Percentiles rank a stretch among this genome's conserved stretches.
These are phyloP conservation scores for Cytospora mali DNA, from an alignment of 2,329 filamentous ascomycete genomes.

Conservation along the genomic window DNA sequence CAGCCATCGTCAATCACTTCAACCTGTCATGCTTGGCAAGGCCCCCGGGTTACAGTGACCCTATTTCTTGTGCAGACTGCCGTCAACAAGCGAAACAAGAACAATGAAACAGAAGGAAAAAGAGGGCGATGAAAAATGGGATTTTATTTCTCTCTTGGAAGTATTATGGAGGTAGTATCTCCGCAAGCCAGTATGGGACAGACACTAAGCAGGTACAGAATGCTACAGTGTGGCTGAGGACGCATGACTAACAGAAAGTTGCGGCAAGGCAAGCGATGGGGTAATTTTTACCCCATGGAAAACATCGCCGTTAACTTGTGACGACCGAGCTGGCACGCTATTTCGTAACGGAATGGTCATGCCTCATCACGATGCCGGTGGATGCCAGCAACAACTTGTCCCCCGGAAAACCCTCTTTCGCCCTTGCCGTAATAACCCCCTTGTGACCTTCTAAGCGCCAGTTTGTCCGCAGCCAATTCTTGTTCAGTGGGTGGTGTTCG, in stretches of 20 bases:
- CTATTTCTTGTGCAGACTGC: constrained; percentile 7
- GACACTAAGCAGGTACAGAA: neutral
- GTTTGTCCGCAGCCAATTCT: neutral
- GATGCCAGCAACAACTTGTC: neutral
- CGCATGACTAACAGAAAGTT: constrained; percentile 28
- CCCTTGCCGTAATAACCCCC: constrained; percentile 31
- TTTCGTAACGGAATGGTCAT: constrained; percentile 35
- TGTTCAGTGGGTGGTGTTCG: neutral
- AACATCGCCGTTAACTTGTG: constrained; percentile 30
- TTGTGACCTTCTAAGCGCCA: constrained; percentile 16
- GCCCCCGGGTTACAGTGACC: constrained; percentile 25
- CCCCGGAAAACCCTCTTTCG: constrained; percentile 14
- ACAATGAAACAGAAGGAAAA: neutral
- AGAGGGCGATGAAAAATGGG: neutral
- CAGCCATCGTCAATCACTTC: neutral
- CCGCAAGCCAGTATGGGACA: neutral
- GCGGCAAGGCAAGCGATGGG: constrained; percentile 32
- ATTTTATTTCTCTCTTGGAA: neutral
- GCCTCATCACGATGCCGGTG: constrained; percentile 20
- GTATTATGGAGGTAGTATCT: neutral
- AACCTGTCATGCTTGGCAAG: constrained; percentile 13
- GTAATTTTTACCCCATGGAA: constrained; percentile 37
- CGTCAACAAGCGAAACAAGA: constrained; percentile 12
- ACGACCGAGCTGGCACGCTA: constrained; percentile 29
- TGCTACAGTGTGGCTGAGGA: neutral